These are phyloP conservation scores for Chalaropsis ovoidea DNA, from an alignment of 2,329 filamentous ascomycete species.

Conservation along the genomic window DNA sequence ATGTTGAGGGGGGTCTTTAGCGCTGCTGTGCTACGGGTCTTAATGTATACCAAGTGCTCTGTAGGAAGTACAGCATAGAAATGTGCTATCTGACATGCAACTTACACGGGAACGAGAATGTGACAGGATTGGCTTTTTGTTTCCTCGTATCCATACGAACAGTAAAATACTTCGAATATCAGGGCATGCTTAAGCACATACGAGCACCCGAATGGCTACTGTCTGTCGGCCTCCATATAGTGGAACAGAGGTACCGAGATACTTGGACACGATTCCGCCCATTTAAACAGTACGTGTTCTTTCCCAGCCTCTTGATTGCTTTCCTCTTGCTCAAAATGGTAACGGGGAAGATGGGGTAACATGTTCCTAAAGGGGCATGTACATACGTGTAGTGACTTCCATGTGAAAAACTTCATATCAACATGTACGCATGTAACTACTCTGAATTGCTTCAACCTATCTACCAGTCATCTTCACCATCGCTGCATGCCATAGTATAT, in stretches of 20 bases:
- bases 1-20: too few relatives aligned
- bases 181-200: background rate
- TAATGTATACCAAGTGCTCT: background rate
- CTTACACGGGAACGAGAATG: background rate
- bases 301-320: too few relatives aligned
- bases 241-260: too few relatives aligned
- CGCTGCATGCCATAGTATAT: too few relatives aligned
- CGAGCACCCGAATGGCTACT: too few relatives aligned
- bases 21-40: background rate
- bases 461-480: background rate
- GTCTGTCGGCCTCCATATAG: too few relatives aligned
- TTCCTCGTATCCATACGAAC: conserved; percentile 2
- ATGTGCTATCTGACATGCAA: background rate
- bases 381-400: background rate
- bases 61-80: background rate
- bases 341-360: too few relatives aligned
- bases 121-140: conserved; percentile 2
- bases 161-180: too few relatives aligned
- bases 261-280: too few relatives aligned
- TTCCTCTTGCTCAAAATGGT: too few relatives aligned
- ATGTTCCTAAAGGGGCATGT: too few relatives aligned
- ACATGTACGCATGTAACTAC: background rate
- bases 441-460: background rate
- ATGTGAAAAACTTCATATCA: background rate
- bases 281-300: too few relatives aligned